phyloP scores from a whole-genome alignment of 1,139 yeast genomes.

The Saccharomyces hybrid region DNA sequence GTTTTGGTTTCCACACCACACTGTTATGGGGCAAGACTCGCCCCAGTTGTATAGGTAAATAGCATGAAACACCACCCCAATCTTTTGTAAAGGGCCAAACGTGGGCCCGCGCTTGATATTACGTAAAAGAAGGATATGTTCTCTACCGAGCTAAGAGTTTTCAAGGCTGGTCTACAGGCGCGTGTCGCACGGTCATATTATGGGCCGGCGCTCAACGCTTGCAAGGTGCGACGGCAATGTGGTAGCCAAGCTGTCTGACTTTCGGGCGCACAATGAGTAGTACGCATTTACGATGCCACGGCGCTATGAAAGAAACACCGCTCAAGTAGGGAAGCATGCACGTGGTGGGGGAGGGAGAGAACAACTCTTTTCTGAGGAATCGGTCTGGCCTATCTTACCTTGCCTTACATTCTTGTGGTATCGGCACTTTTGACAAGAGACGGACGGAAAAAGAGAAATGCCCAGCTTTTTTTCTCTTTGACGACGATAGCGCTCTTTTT shows the following conservation, averaged over 20 bases:
- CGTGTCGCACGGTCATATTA: not conserved
- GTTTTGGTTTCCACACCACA: not conserved
- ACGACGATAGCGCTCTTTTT: not conserved
- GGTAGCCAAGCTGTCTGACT: not conserved
- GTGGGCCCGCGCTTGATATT: not conserved
- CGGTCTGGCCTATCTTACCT: not conserved
- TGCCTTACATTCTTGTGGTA: not conserved
- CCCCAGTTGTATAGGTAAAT: not conserved
- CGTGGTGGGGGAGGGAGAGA: not conserved
- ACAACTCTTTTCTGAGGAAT: too few species aligned
- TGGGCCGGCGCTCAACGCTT: not conserved
- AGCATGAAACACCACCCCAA: not conserved
- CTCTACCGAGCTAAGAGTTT: not conserved
- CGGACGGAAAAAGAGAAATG: not conserved
- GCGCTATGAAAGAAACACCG: not conserved
- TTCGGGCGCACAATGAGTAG: not conserved
- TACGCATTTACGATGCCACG: not conserved
- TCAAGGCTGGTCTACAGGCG: not conserved
- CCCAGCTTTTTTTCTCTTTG: not conserved
- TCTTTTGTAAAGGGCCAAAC: not conserved
- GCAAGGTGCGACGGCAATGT: not conserved
- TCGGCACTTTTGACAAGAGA: not conserved
- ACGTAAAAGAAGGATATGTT: not conserved
- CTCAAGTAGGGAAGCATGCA: not conserved
- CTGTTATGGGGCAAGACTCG: not conserved